Evolutionary conservation across 1,284 basidiomycete species (phyloP), one percentile per base, ranked within the genome.

Genomic region (Ceratobasidium sp.): DNA sequence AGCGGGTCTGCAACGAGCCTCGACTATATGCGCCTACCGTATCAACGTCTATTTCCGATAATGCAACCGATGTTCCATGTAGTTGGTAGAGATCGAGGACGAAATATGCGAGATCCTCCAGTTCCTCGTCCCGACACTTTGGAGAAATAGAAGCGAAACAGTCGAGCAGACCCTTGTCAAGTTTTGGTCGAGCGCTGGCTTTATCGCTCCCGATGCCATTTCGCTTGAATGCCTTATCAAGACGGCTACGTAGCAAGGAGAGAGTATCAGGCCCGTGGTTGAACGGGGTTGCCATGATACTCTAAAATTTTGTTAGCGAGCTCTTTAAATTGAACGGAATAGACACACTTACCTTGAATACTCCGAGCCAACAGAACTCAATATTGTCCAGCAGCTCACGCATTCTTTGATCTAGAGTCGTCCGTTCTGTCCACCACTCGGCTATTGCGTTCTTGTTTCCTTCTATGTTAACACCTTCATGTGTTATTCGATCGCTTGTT

Each of bases 281-380:
- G 23, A 71, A 61, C 9, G 55, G 42, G 6, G n/a, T 66, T 49
- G 66, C 61, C 58, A 58, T 72, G 42, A 61, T 78, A 67, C 66
- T 70, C 55, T 69, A 42, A 15, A 53, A n/a, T 60, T 68, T 42
- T 68, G 73, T 40, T 60, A 77, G 66, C 49, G 72, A 33, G 60
- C 26, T 18, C 46, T 23, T 44, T 73, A 26, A 18, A 13, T 33
- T 20, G 6, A 1, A 5, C 23, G 9, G 3, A 26, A 18, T 44
- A 79, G 23, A 3, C n/a, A n/a, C 46, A 83, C 87, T 51, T 69
- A 95, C 96, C 90, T 99, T 99, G 90, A 98, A 99, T 28, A 94
- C 96, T 1, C 98, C 97, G 2, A 99, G 88, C 98, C 98, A 99
- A 82, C 94, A 96, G 82, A 95, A 96, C 84, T 99, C 97, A 51